Base-by-base conservation (phyloP, 2,329 filamentous ascomycete species). In the Calonectria crousiana region DNA sequence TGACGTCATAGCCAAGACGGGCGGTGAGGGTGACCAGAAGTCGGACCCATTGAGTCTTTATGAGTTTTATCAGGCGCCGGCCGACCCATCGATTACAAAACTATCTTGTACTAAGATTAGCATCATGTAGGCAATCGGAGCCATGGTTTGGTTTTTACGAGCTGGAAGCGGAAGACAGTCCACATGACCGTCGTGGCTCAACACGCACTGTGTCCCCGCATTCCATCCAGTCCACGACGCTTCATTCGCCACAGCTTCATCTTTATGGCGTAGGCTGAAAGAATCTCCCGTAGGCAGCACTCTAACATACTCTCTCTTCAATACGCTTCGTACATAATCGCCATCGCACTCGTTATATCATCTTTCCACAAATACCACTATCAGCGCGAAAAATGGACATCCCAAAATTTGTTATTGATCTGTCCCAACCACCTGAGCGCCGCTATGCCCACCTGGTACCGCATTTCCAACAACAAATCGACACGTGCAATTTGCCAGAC, bases 401-500 rank as follows among this genome's bases (percentile, higher is more conserved):
- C 9, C 80, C 80, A 0, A 77, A 66, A 26, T 83, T 82, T 66
- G 77, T 75, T 6, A 69, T 84, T n/a, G 75, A 84, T 62, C 73
- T 84, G 1, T 83, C 81, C 2, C 49, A 69, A 3, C 68, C 78
- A 0, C 82, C 83, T 1, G 74, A 77, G 47, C 30, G 67, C 6
- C 81, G 82, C 5, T 84, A 84, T 52, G 65, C 68, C 30, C 79
- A 83, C 64, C 75, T 84, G 11, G 56, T 80, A 4, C 76, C 78
- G 6, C 74, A 79, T 18, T 77, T 83, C 14, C 56, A 41, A 14
- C 30, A 76, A 0, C 30, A 69, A 0, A 49, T 83, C 0, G 64
- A 71, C 11, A 65, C 58, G 0, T 75, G 78, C 44, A 34, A 82
- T 4, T 81, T 93, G 0, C 83, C 85, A 0, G 76, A 77, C 1